Evolutionary conservation across 2,329 filamentous ascomycete species (phyloP), one percentile per base, ranked within the genome.

Genomic region (Anthostomella pinea): DNA sequence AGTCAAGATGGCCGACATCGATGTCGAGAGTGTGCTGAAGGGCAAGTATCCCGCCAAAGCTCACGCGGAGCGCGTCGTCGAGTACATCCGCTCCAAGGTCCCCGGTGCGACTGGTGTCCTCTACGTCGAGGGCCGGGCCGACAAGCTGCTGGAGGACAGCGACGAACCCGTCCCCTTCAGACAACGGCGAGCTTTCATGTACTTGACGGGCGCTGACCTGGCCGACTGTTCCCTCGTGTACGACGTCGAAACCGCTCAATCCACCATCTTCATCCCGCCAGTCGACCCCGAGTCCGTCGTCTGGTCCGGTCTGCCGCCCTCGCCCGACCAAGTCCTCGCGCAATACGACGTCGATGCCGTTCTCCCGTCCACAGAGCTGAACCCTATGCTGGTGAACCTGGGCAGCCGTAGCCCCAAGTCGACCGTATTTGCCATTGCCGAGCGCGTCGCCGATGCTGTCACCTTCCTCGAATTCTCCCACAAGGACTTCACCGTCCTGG

Each of bases 141-240:
- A 83, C 46, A 81, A 78, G 58, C 72, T 95, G 63, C 77, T 87
- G 30, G 91, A 97, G 66, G 91, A 98, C 62, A 91, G 87, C 57
- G 93, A 97, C 63, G 81, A 86, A 57, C 75, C 83, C 6, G 77
- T 81, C 54, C 87, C 81, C 16, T 96, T 95, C 63, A 89, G 87
- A 48, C 90, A 96, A 66, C 86, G 90, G 46, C 83, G 93, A 37
- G 87, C 81, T 63, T 98, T 98, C 69, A 96, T 86, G 77, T 98
- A 98, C 65, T 73, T 97, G 28, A 91, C 87, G 16, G 93, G 93
- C 52, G 94, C 82, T 57, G 49, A 72, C 45, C 73, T 94, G 19
- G 77, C 90, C 41, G 89, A 96, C 63, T 84, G 84, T 54, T 82
- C 83, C 59, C 77, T 88, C 42, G 76, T 83, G 38, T 95, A 96